Conservation (phyloP, 1,284 basidiomycete genomes). For the Somion occarium region DNA sequence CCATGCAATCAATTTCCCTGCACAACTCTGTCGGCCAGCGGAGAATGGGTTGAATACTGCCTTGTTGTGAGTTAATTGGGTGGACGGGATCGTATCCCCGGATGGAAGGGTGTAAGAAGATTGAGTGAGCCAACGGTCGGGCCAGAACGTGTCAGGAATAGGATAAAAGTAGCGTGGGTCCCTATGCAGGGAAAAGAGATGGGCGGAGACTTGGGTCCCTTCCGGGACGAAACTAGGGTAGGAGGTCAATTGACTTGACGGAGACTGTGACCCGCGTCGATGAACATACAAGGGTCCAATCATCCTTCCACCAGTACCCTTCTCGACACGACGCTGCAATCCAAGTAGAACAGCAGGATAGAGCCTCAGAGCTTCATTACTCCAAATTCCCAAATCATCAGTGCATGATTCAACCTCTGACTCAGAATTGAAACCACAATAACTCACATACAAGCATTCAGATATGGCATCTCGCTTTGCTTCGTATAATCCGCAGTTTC, state of each 20-base stretch:
- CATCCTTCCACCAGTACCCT: slow-evolving; percentile 28
- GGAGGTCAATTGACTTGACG: background rate
- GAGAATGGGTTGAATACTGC: slow-evolving; percentile 21
- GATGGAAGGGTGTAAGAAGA: slow-evolving; percentile 11
- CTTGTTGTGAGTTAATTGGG: slow-evolving; percentile 12
- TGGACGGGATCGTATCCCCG: slow-evolving; percentile 10
- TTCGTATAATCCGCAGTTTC: slow-evolving; percentile 10
- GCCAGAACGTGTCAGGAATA: slow-evolving; percentile 35
- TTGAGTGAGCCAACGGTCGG: slow-evolving; percentile 37
- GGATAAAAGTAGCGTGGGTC: slow-evolving; percentile 38
- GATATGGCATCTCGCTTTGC: slow-evolving; percentile 12
- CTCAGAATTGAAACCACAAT: background rate
- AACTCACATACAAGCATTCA: slow-evolving; percentile 17
- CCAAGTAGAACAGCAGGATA: slow-evolving; percentile 33
- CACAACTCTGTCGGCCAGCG: slow-evolving; percentile 20
- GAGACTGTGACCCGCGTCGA: background rate
- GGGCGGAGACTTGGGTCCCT: slow-evolving; percentile 32
- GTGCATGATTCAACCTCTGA: too few relatives aligned
- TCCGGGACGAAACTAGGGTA: slow-evolving; percentile 34
- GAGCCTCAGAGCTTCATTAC: slow-evolving; percentile 38
- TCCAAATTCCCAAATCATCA: too few relatives aligned
- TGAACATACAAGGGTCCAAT: slow-evolving; percentile 23
- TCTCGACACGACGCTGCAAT: slow-evolving; percentile 27
- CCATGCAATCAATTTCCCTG: slow-evolving; percentile 23
- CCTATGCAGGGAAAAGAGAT: slow-evolving; percentile 35